phyloP scores from a whole-genome alignment of 495 filamentous ascomycete species.

The Aspergillus wentii region DNA sequence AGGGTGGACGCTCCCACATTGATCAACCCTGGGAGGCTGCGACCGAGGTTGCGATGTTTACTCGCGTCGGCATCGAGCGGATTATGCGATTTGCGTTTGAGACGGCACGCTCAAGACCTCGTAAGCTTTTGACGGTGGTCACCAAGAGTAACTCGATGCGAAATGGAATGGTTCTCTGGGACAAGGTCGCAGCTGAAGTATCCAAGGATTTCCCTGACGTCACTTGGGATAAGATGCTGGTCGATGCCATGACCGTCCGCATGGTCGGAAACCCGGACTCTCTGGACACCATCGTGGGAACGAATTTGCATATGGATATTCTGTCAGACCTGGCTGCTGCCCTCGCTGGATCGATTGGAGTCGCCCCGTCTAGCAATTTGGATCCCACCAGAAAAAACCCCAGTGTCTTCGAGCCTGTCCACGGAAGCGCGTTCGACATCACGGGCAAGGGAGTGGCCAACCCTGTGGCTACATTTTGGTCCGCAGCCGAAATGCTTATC shows the following conservation, averaged over 20 bases:
- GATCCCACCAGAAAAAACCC: constrained; percentile 53
- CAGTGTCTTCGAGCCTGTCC: constrained; percentile 58
- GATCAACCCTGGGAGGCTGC: constrained; percentile 40
- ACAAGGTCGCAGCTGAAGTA: constrained; percentile 34
- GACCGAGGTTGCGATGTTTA: constrained; percentile 47
- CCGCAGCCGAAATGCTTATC: constrained; percentile 56
- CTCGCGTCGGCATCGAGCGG: constrained; percentile 39
- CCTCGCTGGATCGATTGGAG: constrained; percentile 43
- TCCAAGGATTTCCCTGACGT: constrained; percentile 43
- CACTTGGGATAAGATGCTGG: constrained; percentile 44
- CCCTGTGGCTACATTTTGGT: constrained; percentile 62
- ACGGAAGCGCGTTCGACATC: constrained; percentile 60
- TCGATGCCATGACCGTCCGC: constrained; percentile 48
- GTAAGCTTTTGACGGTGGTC: constrained; percentile 42
- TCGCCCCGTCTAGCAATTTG: constrained; percentile 51
- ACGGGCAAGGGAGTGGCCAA: constrained; percentile 62
- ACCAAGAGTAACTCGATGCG: constrained; percentile 49
- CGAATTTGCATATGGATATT: constrained; percentile 48
- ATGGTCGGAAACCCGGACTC: constrained; percentile 44
- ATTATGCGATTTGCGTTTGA: constrained; percentile 49
- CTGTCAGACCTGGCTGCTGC: constrained; percentile 48
- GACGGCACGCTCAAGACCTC: constrained; percentile 28
- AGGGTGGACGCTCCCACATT: constrained; percentile 40
- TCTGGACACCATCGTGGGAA: constrained; percentile 48
- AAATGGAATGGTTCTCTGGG: constrained; percentile 49